Base-by-base conservation (phyloP, 129 eudicot genomes). In the Flaveria ramosissima region DNA sequence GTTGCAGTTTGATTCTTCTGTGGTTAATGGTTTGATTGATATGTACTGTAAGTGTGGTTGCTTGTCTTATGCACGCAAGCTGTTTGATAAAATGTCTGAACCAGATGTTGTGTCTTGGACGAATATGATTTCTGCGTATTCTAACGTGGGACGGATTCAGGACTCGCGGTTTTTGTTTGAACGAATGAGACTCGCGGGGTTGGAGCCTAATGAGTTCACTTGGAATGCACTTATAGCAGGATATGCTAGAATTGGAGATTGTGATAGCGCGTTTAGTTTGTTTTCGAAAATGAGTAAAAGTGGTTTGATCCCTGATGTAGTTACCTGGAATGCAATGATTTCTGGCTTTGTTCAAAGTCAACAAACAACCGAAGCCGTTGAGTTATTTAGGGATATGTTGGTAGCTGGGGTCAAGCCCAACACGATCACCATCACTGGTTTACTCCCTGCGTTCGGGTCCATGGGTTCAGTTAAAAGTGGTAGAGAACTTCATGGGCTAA, bases 31-130 rank as follows among this genome's bases (percentile, higher is more conserved):
- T 42, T 82, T 92, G 83, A 80, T 92, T 27, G 97, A 87, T 67
- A 82, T 88, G 89, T 89, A 92, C 7, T 77, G 85, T 68, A 92
- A 92, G 71, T 92, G 97, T 69, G 86, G 86, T 7, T 27, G 47
- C 12, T 2, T 83, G 15, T 9, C 7, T 20, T 71, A 78, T 68
- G 96, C 89, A 4, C 89, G 91, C 27, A 53, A 62, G 13, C 71
- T 92, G 86, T 92, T 92, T 50, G 96, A 87, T 84, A 56, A 21
- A 81, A 86, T 89, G 90, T 6, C 78, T 51, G 42, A 78, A 30
- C 84, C 83, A 75, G 93, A 92, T 86, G 89, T 89, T 77, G 87
- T 75, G 10, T 88, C 93, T 6, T 89, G 93, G 91, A 89, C 96
- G 2, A 80, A 86, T 4, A 82, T 92, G 87, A 89, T 92, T 76